These are phyloP conservation scores for Bipolaris oryzae DNA, from an alignment of 2,329 filamentous ascomycete genomes.

Conservation along the genomic window DNA sequence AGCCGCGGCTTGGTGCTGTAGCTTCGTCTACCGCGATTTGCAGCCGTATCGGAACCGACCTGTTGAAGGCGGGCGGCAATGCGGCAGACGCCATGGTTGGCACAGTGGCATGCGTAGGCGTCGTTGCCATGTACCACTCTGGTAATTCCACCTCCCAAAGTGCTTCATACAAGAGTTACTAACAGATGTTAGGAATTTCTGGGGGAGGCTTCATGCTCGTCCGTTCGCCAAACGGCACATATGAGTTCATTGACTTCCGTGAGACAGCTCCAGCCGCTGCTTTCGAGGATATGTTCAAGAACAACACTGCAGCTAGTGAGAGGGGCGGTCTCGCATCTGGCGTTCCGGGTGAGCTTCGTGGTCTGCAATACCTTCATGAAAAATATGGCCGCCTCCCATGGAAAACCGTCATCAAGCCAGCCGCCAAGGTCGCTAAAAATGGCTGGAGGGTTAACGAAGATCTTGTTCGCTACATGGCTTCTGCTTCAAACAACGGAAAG, in stretches of 20 bases:
- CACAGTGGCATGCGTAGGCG: conserved; percentile 56
- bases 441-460: conserved; percentile 73
- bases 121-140: conserved; percentile 56
- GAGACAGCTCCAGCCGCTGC: conserved; percentile 86
- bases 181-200: conserved; percentile 68
- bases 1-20: conserved; percentile 51
- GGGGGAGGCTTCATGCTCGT: conserved; percentile 92
- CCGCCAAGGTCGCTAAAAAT: conserved; percentile 69
- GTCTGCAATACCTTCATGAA: conserved; percentile 77
- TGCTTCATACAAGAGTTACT: neutral
- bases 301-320: conserved; percentile 70
- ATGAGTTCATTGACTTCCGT: conserved; percentile 88
- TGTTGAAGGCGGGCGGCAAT: conserved; percentile 58
- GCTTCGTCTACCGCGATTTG: conserved; percentile 55
- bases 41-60: conserved; percentile 54
- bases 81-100: conserved; percentile 58
- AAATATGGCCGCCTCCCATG: conserved; percentile 66
- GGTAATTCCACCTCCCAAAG: conserved; percentile 28
- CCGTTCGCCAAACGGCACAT: conserved; percentile 72
- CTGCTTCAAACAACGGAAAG: conserved; percentile 44
- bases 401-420: conserved; percentile 72
- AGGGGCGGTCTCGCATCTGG: conserved; percentile 71
- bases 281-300: conserved; percentile 81
- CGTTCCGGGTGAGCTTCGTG: conserved; percentile 76
- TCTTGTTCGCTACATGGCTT: conserved; percentile 73